Evolutionary conservation across 192 early-diverging fungal species (phyloP).

Genomic region (Anaeromyces robustus): DNA sequence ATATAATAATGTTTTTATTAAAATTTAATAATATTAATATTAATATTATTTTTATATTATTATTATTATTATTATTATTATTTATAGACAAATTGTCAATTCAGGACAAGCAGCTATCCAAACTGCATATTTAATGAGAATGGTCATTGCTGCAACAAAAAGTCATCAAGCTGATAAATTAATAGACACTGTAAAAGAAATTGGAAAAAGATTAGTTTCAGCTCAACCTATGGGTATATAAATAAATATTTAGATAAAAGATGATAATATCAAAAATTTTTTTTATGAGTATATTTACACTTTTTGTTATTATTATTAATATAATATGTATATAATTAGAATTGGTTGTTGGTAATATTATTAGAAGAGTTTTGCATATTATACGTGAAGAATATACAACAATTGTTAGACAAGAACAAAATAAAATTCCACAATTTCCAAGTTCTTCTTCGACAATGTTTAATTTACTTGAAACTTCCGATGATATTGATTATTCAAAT

Average conservation of each 20-base stretch:
- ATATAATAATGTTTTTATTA: no score
- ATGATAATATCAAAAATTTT: neutral
- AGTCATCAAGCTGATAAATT: conserved; percentile 52
- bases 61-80: neutral
- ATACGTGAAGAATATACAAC: conserved; percentile 54
- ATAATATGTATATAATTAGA: conserved; percentile 20
- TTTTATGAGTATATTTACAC: no score
- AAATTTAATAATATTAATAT: neutral
- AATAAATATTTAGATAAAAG: no score
- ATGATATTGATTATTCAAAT: neutral
- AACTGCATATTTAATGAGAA: conserved; percentile 57
- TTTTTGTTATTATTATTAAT: no score
- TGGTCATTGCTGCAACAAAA: conserved; percentile 54
- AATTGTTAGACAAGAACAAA: neutral
- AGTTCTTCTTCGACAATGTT: neutral
- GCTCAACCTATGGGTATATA: conserved; percentile 59
- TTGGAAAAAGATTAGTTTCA: conserved; percentile 44
- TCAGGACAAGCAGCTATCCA: conserved; percentile 30
- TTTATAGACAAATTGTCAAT: conserved; percentile 21
- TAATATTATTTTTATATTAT: no score
- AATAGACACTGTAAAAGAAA: conserved; percentile 39
- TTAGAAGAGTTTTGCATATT: conserved; percentile 64
- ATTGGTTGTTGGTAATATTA: conserved; percentile 70
- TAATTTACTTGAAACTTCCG: neutral
- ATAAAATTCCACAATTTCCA: neutral